Base-by-base conservation (phyloP, 139 green algal species). In the Desmodesmus armatus region DNA sequence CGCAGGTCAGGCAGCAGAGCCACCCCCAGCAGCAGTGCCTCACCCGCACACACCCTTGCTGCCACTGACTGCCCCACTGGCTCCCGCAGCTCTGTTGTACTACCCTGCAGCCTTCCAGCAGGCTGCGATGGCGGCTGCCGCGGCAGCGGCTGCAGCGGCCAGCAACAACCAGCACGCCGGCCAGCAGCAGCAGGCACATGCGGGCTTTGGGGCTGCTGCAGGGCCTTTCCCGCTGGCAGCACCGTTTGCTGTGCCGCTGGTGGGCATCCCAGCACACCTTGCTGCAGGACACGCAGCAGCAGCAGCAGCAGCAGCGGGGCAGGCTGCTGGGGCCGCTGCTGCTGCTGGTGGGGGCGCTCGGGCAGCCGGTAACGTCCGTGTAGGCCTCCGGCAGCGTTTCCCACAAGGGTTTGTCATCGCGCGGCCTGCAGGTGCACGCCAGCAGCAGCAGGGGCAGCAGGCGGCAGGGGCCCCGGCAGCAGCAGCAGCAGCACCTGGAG, bases 101-200 rank as follows among this genome's bases (percentile, higher is more conserved):
- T 84, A 84, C 62, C 73, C 53, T 13, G 90, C 90, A 41, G 83
- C 76, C 23, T 82, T 77, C 2, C 77, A 91, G 63, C 89, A 92
- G 44, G 84, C 70, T 17, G 76, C 76, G 40, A 37, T 55, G 29
- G 76, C 55, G 23, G 75, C 75, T 72, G 75, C 75, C 13, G 60
- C 60, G 31, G 33, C 53, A 29, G 75, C 76, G 35, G 76, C 76
- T 5, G 76, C 76, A 82, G 72, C 72, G 25, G 71, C 71, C 47
- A 29, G 27, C n/a, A n/a, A n/a, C n/a, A n/a, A n/a, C 35, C 71
- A 79, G 71, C 76, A 82, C 2, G 44, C 27, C 65, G 65, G 73
- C n/a, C 76, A 82, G 55, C 76, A 82, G 5, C 29, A 35, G 5
- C 55, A 72, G 55, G 55, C 39, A 58, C 25, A 44, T 53, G 71